A percentile compares a stretch with the other conserved stretches of the same genome.
phyloP scores from a whole-genome alignment of 108 stramenopile genomes.

The Cyclotella cryptica region DNA sequence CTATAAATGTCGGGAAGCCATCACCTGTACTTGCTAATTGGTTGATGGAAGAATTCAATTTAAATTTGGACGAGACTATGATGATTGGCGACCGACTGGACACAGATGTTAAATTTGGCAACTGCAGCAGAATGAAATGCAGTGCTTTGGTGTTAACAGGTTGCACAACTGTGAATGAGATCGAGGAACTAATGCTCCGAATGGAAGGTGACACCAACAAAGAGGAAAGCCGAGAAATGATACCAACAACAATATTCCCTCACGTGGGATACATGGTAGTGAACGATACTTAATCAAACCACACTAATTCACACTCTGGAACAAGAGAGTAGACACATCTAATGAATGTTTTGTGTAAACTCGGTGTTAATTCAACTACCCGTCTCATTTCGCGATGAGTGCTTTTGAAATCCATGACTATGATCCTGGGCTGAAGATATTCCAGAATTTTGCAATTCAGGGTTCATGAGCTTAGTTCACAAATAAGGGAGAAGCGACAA shows the following conservation, averaged over 20 bases:
- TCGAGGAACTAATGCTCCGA: conserved; percentile 37
- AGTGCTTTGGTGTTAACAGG: conserved; percentile 84
- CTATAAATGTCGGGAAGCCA: conserved; percentile 88
- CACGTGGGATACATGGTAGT: conserved; percentile 59
- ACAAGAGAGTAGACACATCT: too few species aligned
- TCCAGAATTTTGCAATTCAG: too few species aligned
- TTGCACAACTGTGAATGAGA: conserved; percentile 62
- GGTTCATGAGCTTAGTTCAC: too few species aligned
- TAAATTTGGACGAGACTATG: conserved; percentile 62
- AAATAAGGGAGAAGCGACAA: too few species aligned
- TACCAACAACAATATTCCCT: conserved; percentile 69
- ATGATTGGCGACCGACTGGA: conserved; percentile 93
- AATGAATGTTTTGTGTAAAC: too few species aligned
- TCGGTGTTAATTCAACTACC: too few species aligned
- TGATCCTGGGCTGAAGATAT: too few species aligned
- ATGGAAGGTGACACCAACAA: conserved; percentile 40
- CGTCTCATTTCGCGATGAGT: too few species aligned
- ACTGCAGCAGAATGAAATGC: conserved; percentile 64
- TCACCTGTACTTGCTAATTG: conserved; percentile 59
- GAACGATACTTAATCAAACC: not conserved
- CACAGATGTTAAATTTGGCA: conserved; percentile 87
- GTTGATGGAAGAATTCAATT: conserved; percentile 44
- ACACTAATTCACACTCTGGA: too few species aligned
- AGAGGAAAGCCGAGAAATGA: conserved; percentile 60
- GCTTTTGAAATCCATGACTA: too few species aligned